phyloP scores from a whole-genome alignment of 495 filamentous ascomycete genomes.

The Aspergillus hancockii region DNA sequence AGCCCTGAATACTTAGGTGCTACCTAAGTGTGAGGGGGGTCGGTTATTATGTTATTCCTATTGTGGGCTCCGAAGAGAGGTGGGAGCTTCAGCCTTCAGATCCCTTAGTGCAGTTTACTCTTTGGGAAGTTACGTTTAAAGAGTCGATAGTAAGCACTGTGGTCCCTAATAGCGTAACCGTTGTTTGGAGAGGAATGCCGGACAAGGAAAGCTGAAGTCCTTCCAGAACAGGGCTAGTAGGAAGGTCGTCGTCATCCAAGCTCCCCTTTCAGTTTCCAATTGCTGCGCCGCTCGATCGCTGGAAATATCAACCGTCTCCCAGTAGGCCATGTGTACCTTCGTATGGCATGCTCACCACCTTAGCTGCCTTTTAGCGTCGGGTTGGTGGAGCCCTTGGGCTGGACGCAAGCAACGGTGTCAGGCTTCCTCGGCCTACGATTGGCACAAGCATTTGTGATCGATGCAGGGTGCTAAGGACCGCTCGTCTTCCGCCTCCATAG shows the following conservation, averaged over 20 bases:
- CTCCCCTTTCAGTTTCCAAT: conserved; percentile 5
- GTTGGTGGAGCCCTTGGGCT: conserved; percentile 23
- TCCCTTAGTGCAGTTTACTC: too few species aligned
- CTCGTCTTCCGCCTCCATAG: conserved; percentile 20
- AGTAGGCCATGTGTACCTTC: conserved; percentile 16
- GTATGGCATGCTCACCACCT: conserved; percentile 21
- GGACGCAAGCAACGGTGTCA: conserved; percentile 27
- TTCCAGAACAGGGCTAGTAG: conserved; percentile 18
- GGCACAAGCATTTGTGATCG: conserved; percentile 32
- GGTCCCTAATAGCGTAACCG: background rate
- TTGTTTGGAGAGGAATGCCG: background rate
- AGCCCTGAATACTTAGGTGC: background rate
- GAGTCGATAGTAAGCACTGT: background rate
- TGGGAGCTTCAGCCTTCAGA: too few species aligned
- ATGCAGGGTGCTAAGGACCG: conserved; percentile 39
- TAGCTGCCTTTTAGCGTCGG: conserved; percentile 20
- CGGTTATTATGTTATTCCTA: background rate
- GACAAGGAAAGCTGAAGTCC: conserved; percentile 6
- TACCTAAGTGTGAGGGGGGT: background rate
- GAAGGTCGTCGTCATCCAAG: conserved; percentile 22
- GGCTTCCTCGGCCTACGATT: conserved; percentile 19
- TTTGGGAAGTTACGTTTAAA: too few species aligned
- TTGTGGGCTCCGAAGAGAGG: background rate
- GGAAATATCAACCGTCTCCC: conserved; percentile 6
- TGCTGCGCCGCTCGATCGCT: background rate